Evolutionary conservation across 805 yeast species (phyloP).

Genomic region (Zygoascus tannicola): DNA sequence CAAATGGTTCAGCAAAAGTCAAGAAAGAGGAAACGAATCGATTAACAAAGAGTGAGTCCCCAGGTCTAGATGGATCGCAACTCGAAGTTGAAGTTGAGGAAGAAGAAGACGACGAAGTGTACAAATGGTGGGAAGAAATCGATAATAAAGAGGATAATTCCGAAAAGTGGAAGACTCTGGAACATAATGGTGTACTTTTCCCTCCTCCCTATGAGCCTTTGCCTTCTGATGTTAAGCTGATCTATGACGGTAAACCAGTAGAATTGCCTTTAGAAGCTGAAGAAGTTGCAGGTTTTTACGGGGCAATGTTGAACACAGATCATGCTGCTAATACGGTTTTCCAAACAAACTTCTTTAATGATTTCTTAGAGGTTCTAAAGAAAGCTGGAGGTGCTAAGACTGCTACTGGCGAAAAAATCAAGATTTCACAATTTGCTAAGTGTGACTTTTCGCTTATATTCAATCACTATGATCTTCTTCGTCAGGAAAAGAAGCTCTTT

Average conservation of each 20-base stretch:
- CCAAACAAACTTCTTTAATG: slow-evolving; percentile 77
- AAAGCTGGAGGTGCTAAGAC: slow-evolving; percentile 57
- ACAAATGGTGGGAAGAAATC: slow-evolving; percentile 79
- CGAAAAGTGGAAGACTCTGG: slow-evolving; percentile 77
- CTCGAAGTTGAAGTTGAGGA: slow-evolving; percentile 21
- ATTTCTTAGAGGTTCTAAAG: slow-evolving; percentile 58
- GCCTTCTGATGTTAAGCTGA: slow-evolving; percentile 65
- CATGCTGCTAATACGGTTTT: slow-evolving; percentile 83
- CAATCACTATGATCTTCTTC: slow-evolving; percentile 57
- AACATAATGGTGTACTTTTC: slow-evolving; percentile 84
- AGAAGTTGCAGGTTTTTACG: slow-evolving; percentile 94
- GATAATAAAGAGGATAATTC: slow-evolving; percentile 54
- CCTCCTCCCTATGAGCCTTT: slow-evolving; percentile 88
- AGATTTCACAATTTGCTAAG: slow-evolving; percentile 48
- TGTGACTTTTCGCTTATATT: slow-evolving; percentile 74
- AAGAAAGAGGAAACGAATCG: neutral
- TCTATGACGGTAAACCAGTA: slow-evolving; percentile 71
- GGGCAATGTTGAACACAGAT: slow-evolving; percentile 71
- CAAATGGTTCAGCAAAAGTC: neutral
- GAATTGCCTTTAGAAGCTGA: slow-evolving; percentile 73
- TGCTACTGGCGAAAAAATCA: slow-evolving; percentile 22
- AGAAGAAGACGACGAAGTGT: slow-evolving; percentile 51
- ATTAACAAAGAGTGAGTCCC: neutral
- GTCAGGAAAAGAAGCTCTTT: slow-evolving; percentile 62
- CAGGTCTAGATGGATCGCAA: neutral